Conservation (phyloP, 2,329 filamentous ascomycete genomes). For the Xylaria sp. region DNA sequence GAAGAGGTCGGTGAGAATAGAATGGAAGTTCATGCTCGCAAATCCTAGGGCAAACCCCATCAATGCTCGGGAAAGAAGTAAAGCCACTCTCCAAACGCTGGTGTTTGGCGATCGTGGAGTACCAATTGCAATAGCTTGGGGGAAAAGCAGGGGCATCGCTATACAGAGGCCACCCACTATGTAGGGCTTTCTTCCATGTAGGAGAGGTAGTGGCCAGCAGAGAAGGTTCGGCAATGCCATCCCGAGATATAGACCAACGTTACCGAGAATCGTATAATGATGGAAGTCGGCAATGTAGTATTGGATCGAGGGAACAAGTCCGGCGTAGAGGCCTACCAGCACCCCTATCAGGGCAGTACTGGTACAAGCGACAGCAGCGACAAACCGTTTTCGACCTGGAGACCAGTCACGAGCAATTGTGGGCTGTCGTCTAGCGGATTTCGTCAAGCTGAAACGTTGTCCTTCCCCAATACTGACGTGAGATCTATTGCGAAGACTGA, state of each 20-base stretch:
- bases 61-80: conserved; percentile 67
- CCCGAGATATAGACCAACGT: conserved; percentile 73
- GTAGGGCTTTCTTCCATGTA: conserved; percentile 80
- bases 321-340: conserved; percentile 76
- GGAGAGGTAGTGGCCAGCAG: conserved; percentile 74
- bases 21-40: conserved; percentile 77
- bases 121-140: conserved; percentile 72
- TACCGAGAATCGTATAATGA: conserved; percentile 73
- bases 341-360: conserved; percentile 75
- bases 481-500: conserved; percentile 56
- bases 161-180: conserved; percentile 71
- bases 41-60: conserved; percentile 76
- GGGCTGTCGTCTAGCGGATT: conserved; percentile 64
- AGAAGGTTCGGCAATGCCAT: conserved; percentile 73
- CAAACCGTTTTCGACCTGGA: conserved; percentile 67
- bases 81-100: conserved; percentile 60
- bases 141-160: conserved; percentile 75
- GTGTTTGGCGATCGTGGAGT: conserved; percentile 61
- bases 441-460: conserved; percentile 57
- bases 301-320: conserved; percentile 78
- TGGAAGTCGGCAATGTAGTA: conserved; percentile 74
- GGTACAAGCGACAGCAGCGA: conserved; percentile 71
- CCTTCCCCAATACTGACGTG: conserved; percentile 60
- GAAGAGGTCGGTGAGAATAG: conserved; percentile 75
- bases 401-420: conserved; percentile 77